These are phyloP conservation scores for Diaporthe capsici DNA, from an alignment of 2,329 filamentous ascomycete genomes.

Conservation along the genomic window DNA sequence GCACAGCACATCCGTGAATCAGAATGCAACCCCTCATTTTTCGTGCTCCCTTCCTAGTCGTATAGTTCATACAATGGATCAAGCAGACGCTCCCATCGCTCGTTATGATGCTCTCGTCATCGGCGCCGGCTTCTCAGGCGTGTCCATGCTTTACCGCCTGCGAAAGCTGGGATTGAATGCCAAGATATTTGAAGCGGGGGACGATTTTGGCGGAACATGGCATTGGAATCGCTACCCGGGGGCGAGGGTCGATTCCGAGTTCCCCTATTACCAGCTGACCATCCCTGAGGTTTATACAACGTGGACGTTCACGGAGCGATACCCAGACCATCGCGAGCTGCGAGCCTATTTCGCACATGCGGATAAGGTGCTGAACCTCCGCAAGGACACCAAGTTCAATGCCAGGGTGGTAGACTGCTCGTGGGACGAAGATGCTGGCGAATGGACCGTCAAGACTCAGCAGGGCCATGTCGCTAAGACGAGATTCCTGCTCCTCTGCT, in stretches of 20 bases:
- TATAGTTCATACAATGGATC: background rate
- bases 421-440: slow-evolving; percentile 53
- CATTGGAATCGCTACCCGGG: slow-evolving; percentile 57
- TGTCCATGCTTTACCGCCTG: slow-evolving; percentile 28
- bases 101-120: slow-evolving; percentile 33
- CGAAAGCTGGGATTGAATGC: slow-evolving; percentile 29
- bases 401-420: slow-evolving; percentile 57
- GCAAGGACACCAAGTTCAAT: slow-evolving; percentile 60
- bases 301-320: slow-evolving; percentile 60
- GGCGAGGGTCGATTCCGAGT: slow-evolving; percentile 51
- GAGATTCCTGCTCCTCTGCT: slow-evolving; percentile 61
- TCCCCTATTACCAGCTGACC: slow-evolving; percentile 48
- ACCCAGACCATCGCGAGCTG: slow-evolving; percentile 57
- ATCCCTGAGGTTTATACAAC: slow-evolving; percentile 56
- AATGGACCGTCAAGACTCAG: slow-evolving; percentile 61
- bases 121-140: slow-evolving; percentile 34
- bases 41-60: too few species aligned
- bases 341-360: slow-evolving; percentile 62
- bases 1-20: background rate
- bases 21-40: background rate
- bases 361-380: slow-evolving; percentile 58
- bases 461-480: slow-evolving; percentile 55
- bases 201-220: slow-evolving; percentile 32
- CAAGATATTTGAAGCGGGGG: slow-evolving; percentile 37
- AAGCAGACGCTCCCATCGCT: background rate